Percentiles rank a stretch among this genome's conserved stretches.
phyloP scores from a whole-genome alignment of 352 stramenopile genomes.

The Albugo candida region DNA sequence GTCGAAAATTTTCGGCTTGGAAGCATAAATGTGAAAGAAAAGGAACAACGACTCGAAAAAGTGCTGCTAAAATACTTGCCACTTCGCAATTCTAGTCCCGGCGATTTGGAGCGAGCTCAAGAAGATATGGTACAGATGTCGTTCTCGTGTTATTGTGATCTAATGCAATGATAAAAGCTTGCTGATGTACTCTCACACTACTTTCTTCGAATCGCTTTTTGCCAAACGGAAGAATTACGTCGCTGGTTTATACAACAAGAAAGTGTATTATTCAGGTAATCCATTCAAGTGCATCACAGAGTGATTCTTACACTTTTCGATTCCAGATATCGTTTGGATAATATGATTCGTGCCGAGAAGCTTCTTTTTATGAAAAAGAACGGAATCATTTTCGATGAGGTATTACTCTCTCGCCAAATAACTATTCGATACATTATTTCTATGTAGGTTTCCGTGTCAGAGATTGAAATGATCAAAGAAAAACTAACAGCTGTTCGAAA shows the following conservation, averaged over 20 bases:
- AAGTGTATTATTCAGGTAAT: slow-evolving; percentile 82
- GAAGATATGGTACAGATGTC: slow-evolving; percentile 19
- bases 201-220: slow-evolving; percentile 95
- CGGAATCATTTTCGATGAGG: slow-evolving; percentile 54
- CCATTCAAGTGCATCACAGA: slow-evolving; percentile 14
- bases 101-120: slow-evolving; percentile 29
- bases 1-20: slow-evolving; percentile 76
- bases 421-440: slow-evolving; percentile 1
- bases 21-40: slow-evolving; percentile 45
- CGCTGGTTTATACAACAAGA: slow-evolving; percentile 96
- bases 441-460: slow-evolving; percentile 26
- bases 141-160: not conserved
- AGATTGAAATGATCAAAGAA: slow-evolving; percentile 35
- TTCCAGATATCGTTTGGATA: slow-evolving; percentile 64
- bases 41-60: slow-evolving; percentile 61
- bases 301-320: not conserved
- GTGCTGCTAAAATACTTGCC: slow-evolving; percentile 73
- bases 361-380: slow-evolving; percentile 78
- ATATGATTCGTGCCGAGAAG: slow-evolving; percentile 76
- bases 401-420: slow-evolving; percentile 5
- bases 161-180: slow-evolving; percentile 12
- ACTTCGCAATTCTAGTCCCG: slow-evolving; percentile 20
- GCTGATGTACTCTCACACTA: slow-evolving; percentile 95
- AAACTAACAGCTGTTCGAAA: slow-evolving; percentile 60
- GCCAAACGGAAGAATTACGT: slow-evolving; percentile 91